Conservation (phyloP, 495 filamentous ascomycete genomes). For the Thermothielavioides terrestris region DNA sequence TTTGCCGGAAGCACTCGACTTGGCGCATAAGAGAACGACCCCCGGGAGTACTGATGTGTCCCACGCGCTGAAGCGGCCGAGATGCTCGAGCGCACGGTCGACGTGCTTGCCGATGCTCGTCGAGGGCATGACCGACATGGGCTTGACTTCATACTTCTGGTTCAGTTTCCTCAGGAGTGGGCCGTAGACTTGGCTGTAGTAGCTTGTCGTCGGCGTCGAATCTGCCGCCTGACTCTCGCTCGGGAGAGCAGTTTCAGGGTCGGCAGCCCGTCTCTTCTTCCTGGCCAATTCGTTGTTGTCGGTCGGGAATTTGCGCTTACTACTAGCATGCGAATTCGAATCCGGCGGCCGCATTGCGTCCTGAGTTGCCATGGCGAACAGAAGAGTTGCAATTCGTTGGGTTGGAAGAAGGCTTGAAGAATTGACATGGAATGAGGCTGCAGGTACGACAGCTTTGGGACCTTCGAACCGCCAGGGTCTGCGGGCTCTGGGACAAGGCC, state of each 20-base stretch:
- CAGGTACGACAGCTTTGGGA: no score
- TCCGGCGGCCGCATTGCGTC: background rate
- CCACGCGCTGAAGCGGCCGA: conserved; percentile 28
- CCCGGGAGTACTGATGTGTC: conserved; percentile 21
- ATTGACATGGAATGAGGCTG: background rate
- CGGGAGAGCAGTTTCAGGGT: background rate
- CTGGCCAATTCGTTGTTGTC: conserved; percentile 2
- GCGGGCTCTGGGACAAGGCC: no score
- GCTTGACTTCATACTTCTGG: conserved; percentile 31
- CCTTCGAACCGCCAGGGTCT: no score
- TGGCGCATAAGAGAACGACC: conserved; percentile 43
- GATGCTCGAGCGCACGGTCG: conserved; percentile 31
- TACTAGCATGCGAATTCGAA: background rate
- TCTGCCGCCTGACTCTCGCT: background rate
- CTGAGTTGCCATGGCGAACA: background rate
- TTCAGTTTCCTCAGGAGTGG: conserved; percentile 21
- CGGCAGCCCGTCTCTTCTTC: conserved; percentile 16
- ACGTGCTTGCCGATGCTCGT: conserved; percentile 49
- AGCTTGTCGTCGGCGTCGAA: conserved; percentile 5
- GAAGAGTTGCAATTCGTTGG: background rate
- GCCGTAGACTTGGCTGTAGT: conserved; percentile 18
- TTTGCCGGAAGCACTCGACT: conserved; percentile 45
- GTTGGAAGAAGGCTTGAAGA: no score
- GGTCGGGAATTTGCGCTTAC: conserved; percentile 18
- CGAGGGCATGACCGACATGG: conserved; percentile 45